Base-by-base conservation (phyloP, 2,329 filamentous ascomycete species). In the Exophiala viscosa region DNA sequence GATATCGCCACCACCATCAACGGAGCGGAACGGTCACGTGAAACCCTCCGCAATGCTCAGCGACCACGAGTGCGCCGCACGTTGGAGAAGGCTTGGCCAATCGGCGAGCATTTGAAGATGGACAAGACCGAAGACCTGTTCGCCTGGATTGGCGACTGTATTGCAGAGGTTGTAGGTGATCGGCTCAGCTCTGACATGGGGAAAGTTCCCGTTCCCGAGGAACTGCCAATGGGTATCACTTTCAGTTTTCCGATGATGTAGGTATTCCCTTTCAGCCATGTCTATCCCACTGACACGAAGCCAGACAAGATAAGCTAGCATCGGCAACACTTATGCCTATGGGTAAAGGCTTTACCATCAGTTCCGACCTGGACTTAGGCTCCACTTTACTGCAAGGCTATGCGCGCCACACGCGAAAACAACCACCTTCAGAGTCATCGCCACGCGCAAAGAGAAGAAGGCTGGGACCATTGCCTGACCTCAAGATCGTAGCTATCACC, bases 101-200 rank as follows among this genome's bases (percentile, higher is more conserved):
- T 91, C 61, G 80, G 79, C 43, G 82, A 90, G 38, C 81, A 85
- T 49, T 70, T 90, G 57, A 90, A 90, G 65, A 82, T 80, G 67
- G 83, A 90, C 60, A 85, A 90, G 58, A 82, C 86, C 1, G 83
- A 89, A 51, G 83, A 84, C 52, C 73, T 92, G 2, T 93, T 93
- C 67, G 71, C 78, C n/a, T 93, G 88, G 88, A 88, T 93, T 60
- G 88, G 88, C 20, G 75, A 80, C 61, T 87, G 85, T 63, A 88
- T 93, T 61, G 86, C 86, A 11, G 77, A 86, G 55, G 86, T 91
- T 3, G 83, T 92, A 13, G 73, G 72, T 31, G 78, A 84, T 55
- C 73, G 70, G 45, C 58, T 76, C 50, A 68, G 66, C 3, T 59
- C 59, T 20, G 70, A 74, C 51, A 62, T 65, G 18, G 70, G 67